These are phyloP conservation scores for Biscogniauxia mediterranea DNA, from an alignment of 2,329 filamentous ascomycete species.

Conservation along the genomic window DNA sequence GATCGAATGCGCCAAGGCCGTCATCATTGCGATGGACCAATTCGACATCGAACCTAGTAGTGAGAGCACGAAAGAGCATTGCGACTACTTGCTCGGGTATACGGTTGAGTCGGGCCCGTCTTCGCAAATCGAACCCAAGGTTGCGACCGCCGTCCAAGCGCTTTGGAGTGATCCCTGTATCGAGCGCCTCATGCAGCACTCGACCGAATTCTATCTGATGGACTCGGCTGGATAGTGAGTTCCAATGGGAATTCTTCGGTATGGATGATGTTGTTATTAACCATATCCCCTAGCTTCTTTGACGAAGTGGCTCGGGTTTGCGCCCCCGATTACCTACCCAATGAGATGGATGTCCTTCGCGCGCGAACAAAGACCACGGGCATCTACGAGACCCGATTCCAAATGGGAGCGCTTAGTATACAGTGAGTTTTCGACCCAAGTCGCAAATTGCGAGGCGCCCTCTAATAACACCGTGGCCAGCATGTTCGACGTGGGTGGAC, in stretches of 20 bases:
- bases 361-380: slow-evolving; percentile 97
- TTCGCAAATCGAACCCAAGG: slow-evolving; percentile 74
- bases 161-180: slow-evolving; percentile 90
- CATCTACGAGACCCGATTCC: slow-evolving; percentile 98
- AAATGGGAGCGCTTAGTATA: slow-evolving; percentile 98
- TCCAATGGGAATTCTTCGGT: background rate
- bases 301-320: slow-evolving; percentile 87
- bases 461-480: slow-evolving; percentile 43
- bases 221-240: slow-evolving; percentile 93
- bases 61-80: slow-evolving; percentile 69
- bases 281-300: slow-evolving; percentile 70
- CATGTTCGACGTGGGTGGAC: slow-evolving; percentile 99
- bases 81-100: slow-evolving; percentile 82
- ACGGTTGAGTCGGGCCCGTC: slow-evolving; percentile 88
- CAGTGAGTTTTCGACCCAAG: slow-evolving; percentile 62
- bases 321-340: slow-evolving; percentile 80
- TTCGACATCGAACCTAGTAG: slow-evolving; percentile 80
- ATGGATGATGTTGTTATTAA: slow-evolving; percentile 20
- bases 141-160: slow-evolving; percentile 79
- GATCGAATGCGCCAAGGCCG: slow-evolving; percentile 90
- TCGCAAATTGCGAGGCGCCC: background rate
- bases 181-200: slow-evolving; percentile 81
- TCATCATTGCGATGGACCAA: slow-evolving; percentile 88
- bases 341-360: slow-evolving; percentile 90
- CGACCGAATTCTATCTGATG: slow-evolving; percentile 99